These are phyloP conservation scores for Septoria petroselini DNA, from an alignment of 2,329 filamentous ascomycete species.

Conservation along the genomic window DNA sequence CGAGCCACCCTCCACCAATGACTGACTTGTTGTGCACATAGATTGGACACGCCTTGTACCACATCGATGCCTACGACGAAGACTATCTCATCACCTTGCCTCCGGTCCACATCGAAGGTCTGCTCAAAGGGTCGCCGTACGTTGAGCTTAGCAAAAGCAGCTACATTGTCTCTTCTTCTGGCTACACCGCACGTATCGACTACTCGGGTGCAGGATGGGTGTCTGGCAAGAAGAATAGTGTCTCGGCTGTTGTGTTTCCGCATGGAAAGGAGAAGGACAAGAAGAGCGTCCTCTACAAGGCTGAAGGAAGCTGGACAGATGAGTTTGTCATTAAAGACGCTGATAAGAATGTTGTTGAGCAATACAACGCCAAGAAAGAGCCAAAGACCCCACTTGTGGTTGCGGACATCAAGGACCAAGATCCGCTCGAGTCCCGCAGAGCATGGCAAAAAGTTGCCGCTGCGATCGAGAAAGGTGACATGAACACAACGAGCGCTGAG, in stretches of 20 bases:
- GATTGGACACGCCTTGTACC: constrained; percentile 74
- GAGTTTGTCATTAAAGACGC: constrained; percentile 73
- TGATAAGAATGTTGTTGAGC: constrained; percentile 45
- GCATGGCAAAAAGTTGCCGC: constrained; percentile 85
- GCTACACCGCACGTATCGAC: constrained; percentile 85
- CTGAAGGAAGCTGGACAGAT: constrained; percentile 87
- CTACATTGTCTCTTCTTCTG: constrained; percentile 81
- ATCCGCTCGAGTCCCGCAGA: constrained; percentile 79
- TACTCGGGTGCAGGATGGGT: constrained; percentile 94
- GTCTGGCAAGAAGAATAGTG: constrained; percentile 90
- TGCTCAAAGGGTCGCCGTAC: constrained; percentile 82
- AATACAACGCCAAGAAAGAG: constrained; percentile 48
- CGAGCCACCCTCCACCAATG: too few species aligned
- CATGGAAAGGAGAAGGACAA: constrained; percentile 61
- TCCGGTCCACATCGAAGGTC: constrained; percentile 85
- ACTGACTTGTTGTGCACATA: too few species aligned
- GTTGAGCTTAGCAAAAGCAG: constrained; percentile 84
- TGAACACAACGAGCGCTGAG: constrained; percentile 73
- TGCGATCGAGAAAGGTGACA: constrained; percentile 76
- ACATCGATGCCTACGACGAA: constrained; percentile 65
- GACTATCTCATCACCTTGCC: constrained; percentile 90
- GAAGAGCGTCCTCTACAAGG: constrained; percentile 68
- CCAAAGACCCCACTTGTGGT: constrained; percentile 66
- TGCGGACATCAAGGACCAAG: constrained; percentile 71
- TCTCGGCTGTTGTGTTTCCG: constrained; percentile 71